These are phyloP conservation scores for Alliaria petiolata DNA, from an alignment of 345 rosid genomes.

Conservation along the genomic window DNA sequence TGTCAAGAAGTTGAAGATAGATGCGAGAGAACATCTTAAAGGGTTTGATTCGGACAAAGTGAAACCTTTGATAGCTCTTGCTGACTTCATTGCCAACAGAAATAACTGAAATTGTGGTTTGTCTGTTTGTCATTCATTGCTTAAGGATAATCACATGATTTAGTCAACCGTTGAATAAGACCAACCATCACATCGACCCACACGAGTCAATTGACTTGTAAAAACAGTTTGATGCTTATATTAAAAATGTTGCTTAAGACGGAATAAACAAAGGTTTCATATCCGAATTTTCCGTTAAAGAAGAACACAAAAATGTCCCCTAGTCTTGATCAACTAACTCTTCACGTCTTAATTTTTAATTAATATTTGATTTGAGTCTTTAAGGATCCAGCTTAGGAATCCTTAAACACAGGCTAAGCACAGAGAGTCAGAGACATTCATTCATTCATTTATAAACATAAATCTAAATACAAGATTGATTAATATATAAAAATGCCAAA, in stretches of 20 bases:
- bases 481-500: background rate
- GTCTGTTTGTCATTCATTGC: no score
- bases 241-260: background rate
- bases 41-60: conserved; percentile 66
- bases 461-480: background rate
- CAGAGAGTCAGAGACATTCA: background rate
- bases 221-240: background rate
- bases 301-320: background rate
- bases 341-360: conserved; percentile 10
- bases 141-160: no score
- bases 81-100: conserved; percentile 73
- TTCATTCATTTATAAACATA: no score
- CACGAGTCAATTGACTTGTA: no score
- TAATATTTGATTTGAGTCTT: background rate
- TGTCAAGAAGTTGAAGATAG: conserved; percentile 48
- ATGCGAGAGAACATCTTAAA: conserved; percentile 51
- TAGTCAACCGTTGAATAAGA: no score
- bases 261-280: background rate
- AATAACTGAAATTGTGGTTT: conserved; percentile 36
- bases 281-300: background rate
- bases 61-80: conserved; percentile 76
- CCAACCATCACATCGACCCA: no score
- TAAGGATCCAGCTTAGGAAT: conserved; percentile 5
- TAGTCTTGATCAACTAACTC: conserved; percentile 13
- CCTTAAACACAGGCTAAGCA: no score